These are phyloP conservation scores for Nakazawaea ishiwadae DNA, from an alignment of 805 yeast species.

Conservation along the genomic window DNA sequence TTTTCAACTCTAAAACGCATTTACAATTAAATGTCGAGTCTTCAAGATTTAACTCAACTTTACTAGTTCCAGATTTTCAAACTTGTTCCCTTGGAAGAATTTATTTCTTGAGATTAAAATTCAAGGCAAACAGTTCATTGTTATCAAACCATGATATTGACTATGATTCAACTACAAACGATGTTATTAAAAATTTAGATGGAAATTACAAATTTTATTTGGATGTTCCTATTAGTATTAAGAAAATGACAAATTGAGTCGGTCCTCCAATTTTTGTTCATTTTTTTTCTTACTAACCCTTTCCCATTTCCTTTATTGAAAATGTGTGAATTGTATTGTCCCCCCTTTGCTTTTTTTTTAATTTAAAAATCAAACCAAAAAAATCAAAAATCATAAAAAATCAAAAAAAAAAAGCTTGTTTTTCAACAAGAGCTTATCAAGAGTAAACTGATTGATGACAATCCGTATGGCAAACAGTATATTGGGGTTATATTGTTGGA, in stretches of 20 bases:
- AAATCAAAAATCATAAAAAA: too few relatives aligned
- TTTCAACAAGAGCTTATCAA: too few relatives aligned
- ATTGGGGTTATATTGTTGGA: too few relatives aligned
- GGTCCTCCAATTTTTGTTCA: constrained; percentile 7
- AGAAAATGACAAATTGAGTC: constrained; percentile 7
- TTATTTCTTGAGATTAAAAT: constrained; percentile 29
- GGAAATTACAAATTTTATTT: constrained; percentile 11
- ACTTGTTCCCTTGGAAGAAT: constrained; percentile 51
- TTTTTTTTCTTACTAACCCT: neutral
- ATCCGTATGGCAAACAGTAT: too few relatives aligned
- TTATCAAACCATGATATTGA: neutral
- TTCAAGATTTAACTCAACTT: constrained; percentile 29
- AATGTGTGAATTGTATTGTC: too few relatives aligned
- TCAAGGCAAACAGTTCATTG: neutral
- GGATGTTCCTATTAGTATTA: constrained; percentile 12
- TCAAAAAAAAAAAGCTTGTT: too few relatives aligned
- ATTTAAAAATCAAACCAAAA: too few relatives aligned
- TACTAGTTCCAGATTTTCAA: constrained; percentile 51
- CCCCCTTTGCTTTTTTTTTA: too few relatives aligned
- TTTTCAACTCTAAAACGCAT: constrained; percentile 30
- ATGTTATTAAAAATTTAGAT: constrained; percentile 3
- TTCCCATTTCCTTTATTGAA: too few relatives aligned
- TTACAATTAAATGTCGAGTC: constrained; percentile 37
- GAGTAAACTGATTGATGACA: too few relatives aligned
- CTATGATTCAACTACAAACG: neutral